Evolutionary conservation across 805 yeast genomes (phyloP).

Genomic region (Jamesozyma lodderae): DNA sequence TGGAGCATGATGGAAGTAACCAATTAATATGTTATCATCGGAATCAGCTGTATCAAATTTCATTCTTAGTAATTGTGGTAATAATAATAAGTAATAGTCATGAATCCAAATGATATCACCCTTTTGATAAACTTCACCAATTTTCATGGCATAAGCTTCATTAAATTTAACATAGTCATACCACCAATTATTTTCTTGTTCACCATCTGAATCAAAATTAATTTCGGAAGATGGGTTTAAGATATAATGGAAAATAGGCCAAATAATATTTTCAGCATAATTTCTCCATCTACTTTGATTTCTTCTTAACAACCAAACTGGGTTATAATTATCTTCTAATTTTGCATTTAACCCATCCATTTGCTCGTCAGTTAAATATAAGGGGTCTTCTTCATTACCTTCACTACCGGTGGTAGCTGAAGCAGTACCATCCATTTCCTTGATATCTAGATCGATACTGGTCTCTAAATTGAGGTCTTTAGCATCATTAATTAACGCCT

Average conservation of each 20-base stretch:
- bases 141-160: constrained; percentile 78
- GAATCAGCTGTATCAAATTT: constrained; percentile 31
- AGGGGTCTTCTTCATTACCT: constrained; percentile 42
- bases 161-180: constrained; percentile 83
- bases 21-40: constrained; percentile 51
- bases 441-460: not conserved
- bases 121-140: constrained; percentile 61
- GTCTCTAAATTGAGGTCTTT: no score
- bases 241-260: constrained; percentile 95
- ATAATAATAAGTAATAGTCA: constrained; percentile 72
- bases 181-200: constrained; percentile 66
- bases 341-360: constrained; percentile 32
- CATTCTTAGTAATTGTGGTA: constrained; percentile 79
- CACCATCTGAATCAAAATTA: constrained; percentile 31
- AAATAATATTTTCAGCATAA: constrained; percentile 80
- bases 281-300: constrained; percentile 79
- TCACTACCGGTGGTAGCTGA: not conserved
- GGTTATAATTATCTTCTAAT: constrained; percentile 44
- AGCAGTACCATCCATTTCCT: not conserved
- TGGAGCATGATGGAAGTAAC: constrained; percentile 80
- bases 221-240: constrained; percentile 63
- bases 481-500: not conserved
- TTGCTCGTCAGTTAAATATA: constrained; percentile 48
- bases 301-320: constrained; percentile 78
- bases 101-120: constrained; percentile 93